A percentile compares a stretch with the other conserved stretches of the same genome.
These are phyloP conservation scores for Phytophthora megakarya DNA, from an alignment of 352 stramenopile species.

Conservation along the genomic window DNA sequence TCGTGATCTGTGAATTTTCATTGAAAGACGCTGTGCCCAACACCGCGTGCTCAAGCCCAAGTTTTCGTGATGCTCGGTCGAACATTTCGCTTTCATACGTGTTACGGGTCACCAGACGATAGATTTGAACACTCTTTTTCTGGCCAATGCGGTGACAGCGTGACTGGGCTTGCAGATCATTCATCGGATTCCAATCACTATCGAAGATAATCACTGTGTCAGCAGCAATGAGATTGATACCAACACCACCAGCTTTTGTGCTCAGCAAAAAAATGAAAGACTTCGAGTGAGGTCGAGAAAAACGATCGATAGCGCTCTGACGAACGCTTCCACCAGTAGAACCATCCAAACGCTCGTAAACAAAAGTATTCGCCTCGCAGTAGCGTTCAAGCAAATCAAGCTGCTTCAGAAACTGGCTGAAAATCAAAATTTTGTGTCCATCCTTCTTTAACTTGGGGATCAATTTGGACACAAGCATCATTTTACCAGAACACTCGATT, in stretches of 20 bases:
- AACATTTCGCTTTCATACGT: slow-evolving; percentile 99
- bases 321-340: slow-evolving; percentile 88
- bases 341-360: slow-evolving; percentile 91
- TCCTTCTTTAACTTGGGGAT: slow-evolving; percentile 91
- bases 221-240: slow-evolving; percentile 98
- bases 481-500: slow-evolving; percentile 85
- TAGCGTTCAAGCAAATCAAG: slow-evolving; percentile 95
- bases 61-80: slow-evolving; percentile 96
- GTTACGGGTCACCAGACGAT: slow-evolving; percentile 97
- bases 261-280: slow-evolving; percentile 99
- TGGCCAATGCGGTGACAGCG: slow-evolving; percentile 99
- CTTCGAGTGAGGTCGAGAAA: slow-evolving; percentile 94
- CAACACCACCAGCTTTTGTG: slow-evolving; percentile 98
- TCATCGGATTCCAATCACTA: slow-evolving; percentile 99
- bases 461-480: slow-evolving; percentile 91
- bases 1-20: slow-evolving; percentile 88
- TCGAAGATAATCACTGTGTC: slow-evolving; percentile 99
- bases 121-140: slow-evolving; percentile 98
- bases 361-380: slow-evolving; percentile 89
- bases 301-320: slow-evolving; percentile 96
- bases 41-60: slow-evolving; percentile 98
- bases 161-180: slow-evolving; percentile 86
- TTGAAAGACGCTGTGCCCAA: slow-evolving; percentile 94
- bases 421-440: slow-evolving; percentile 95
- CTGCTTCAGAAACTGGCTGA: slow-evolving; percentile 95